These are phyloP conservation scores for Verticillium alfalfae DNA, from an alignment of 2,329 filamentous ascomycete genomes.

Conservation along the genomic window DNA sequence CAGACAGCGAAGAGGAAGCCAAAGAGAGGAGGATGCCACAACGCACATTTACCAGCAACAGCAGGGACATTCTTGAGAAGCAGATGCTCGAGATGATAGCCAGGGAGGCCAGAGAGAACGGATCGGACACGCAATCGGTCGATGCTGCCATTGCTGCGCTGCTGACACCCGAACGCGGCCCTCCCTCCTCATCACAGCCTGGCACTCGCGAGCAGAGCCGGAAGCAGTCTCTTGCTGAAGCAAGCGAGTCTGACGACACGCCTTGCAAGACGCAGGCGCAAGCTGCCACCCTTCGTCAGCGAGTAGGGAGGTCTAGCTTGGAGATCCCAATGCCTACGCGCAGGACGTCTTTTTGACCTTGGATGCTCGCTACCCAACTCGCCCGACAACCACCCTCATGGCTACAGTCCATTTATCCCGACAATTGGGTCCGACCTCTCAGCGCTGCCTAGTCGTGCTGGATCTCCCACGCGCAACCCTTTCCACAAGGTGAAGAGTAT, in stretches of 20 bases:
- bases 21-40: slow-evolving; percentile 31
- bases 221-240: slow-evolving; percentile 29
- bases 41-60: slow-evolving; percentile 42
- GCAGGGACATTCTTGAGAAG: slow-evolving; percentile 51
- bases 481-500: slow-evolving; percentile 49
- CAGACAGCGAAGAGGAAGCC: slow-evolving; percentile 48
- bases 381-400: slow-evolving; percentile 41
- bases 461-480: slow-evolving; percentile 58
- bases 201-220: slow-evolving; percentile 25
- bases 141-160: background rate
- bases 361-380: slow-evolving; percentile 45
- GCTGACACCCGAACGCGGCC: slow-evolving; percentile 10
- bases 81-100: slow-evolving; percentile 59
- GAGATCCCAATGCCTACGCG: slow-evolving; percentile 38
- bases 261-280: background rate
- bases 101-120: slow-evolving; percentile 41
- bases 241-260: slow-evolving; percentile 33
- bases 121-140: slow-evolving; percentile 13
- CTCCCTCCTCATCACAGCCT: slow-evolving; percentile 15
- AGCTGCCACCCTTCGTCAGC: slow-evolving; percentile 11
- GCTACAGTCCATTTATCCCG: slow-evolving; percentile 46
- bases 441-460: slow-evolving; percentile 54
- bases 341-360: slow-evolving; percentile 36
- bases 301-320: slow-evolving; percentile 34
- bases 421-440: slow-evolving; percentile 60